A percentile compares a stretch with the other conserved stretches of the same genome.
phyloP scores from a whole-genome alignment of 2,329 filamentous ascomycete species.

The Hymenoscyphus linearis region DNA sequence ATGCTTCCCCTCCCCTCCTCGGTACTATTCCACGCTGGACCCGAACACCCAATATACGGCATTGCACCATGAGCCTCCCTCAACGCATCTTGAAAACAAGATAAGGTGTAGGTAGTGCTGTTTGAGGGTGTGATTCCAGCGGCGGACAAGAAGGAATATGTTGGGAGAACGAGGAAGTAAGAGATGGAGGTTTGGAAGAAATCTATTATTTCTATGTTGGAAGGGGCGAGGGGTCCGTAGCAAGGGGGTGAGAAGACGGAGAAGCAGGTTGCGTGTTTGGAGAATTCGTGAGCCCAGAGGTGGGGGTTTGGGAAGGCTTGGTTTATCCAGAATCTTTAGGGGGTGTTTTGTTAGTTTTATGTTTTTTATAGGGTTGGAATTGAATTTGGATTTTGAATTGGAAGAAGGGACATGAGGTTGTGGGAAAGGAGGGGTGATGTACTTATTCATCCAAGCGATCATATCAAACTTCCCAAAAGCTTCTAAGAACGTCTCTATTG shows the following conservation, averaged over 20 bases:
- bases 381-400: neutral
- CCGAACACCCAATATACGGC: conserved; percentile 58
- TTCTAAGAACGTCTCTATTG: conserved; percentile 53
- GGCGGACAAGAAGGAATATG: conserved; percentile 53
- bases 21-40: conserved; percentile 56
- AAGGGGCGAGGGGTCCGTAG: conserved; percentile 52
- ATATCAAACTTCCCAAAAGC: conserved; percentile 54
- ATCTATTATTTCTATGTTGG: conserved; percentile 56
- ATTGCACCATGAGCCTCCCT: conserved; percentile 44
- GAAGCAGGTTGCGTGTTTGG: conserved; percentile 64
- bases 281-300: conserved; percentile 65
- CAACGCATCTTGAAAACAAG: conserved; percentile 47
- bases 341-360: neutral
- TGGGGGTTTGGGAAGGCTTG: conserved; percentile 49
- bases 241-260: conserved; percentile 60
- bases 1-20: conserved; percentile 46
- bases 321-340: conserved; percentile 54
- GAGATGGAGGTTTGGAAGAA: conserved; percentile 56
- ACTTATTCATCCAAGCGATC: conserved; percentile 60
- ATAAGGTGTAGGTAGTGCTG: conserved; percentile 49
- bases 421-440: conserved; percentile 8
- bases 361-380: neutral
- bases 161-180: conserved; percentile 55
- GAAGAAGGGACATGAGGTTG: neutral
- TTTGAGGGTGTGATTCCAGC: conserved; percentile 54